A percentile compares a stretch with the other conserved stretches of the same genome.
phyloP scores from a whole-genome alignment of 345 rosid species.

The Gossypium ekmanianum region DNA sequence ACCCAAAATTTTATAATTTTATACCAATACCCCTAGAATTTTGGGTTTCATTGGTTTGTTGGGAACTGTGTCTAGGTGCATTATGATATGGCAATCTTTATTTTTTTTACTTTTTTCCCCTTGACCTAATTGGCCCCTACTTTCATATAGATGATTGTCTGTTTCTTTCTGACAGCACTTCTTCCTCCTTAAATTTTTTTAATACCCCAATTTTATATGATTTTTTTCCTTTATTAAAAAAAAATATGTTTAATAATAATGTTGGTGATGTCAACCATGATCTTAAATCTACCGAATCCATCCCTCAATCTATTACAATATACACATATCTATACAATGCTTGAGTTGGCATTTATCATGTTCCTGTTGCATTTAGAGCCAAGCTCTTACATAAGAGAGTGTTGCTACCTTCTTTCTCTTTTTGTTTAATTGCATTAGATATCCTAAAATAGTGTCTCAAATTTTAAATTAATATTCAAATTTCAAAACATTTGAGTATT shows the following conservation, averaged over 20 bases:
- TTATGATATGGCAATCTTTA: neutral
- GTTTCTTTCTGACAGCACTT: neutral
- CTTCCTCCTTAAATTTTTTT: neutral
- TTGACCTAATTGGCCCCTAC: neutral
- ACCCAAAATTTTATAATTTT: too few relatives aligned
- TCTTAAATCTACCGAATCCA: conserved; percentile 47
- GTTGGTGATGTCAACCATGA: conserved; percentile 44
- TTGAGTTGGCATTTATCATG: conserved; percentile 44
- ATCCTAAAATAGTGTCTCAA: neutral
- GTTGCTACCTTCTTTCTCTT: conserved; percentile 15
- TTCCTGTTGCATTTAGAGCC: conserved; percentile 33
- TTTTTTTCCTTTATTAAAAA: neutral
- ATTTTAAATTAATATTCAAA: neutral
- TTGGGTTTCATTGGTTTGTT: neutral
- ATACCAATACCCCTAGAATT: neutral
- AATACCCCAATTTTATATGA: neutral
- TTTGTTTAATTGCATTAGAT: neutral
- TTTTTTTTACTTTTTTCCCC: neutral
- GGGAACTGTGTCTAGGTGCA: neutral
- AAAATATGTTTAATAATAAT: neutral
- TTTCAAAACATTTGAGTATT: too few relatives aligned
- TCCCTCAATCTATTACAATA: conserved; percentile 31
- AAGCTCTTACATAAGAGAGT: conserved; percentile 8
- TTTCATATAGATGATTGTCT: neutral
- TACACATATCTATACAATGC: conserved; percentile 21